Evolutionary conservation across 2,329 filamentous ascomycete genomes (phyloP).

Genomic region (Fusarium azukiicola): DNA sequence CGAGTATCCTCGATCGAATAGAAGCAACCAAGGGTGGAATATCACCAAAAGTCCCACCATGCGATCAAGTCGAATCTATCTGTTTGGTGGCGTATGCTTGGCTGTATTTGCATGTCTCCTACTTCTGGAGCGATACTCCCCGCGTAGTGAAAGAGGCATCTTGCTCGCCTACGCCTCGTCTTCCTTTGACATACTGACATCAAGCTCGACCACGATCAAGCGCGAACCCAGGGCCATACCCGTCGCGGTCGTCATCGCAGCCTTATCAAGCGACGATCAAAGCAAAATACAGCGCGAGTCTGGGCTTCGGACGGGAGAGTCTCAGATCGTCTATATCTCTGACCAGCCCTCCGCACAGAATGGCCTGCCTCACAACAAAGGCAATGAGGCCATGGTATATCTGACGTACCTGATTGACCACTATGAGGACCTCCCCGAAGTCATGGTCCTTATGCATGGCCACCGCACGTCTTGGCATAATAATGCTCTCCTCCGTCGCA

Average conservation of each 20-base stretch:
- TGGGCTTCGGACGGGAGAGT: background rate
- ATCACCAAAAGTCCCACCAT: background rate
- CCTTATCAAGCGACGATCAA: background rate
- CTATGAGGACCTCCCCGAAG: background rate
- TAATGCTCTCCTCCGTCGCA: background rate
- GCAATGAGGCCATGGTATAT: background rate
- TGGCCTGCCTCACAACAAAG: background rate
- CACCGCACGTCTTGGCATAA: background rate
- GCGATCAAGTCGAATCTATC: background rate
- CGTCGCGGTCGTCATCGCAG: background rate
- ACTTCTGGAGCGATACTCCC: background rate
- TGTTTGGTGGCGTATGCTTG: background rate
- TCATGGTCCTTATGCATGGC: background rate
- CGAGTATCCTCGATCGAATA: background rate
- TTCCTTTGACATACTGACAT: background rate
- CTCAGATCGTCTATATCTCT: background rate
- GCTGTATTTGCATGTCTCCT: background rate
- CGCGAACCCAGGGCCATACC: background rate
- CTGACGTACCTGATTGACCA: background rate
- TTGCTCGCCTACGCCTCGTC: background rate
- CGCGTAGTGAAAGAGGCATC: background rate
- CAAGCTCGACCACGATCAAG: background rate
- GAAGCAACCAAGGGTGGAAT: background rate
- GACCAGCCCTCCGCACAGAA: background rate
- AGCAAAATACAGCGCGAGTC: background rate